These are phyloP conservation scores for Durotheca rogersii DNA, from an alignment of 495 filamentous ascomycete species.

Conservation along the genomic window DNA sequence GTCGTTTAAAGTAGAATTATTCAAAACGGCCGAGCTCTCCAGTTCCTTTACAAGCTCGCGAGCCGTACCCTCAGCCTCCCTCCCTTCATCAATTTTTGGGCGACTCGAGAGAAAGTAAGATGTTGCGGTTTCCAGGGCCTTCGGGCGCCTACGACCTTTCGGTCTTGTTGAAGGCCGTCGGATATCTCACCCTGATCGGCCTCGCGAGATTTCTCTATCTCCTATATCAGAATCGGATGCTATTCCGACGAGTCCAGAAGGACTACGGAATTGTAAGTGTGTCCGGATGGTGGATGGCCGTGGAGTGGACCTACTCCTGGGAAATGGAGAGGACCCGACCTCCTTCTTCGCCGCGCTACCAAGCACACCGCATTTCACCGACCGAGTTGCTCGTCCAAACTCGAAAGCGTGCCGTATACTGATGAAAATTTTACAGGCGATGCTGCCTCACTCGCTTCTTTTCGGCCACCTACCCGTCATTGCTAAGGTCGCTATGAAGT, in stretches of 20 bases:
- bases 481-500: slow-evolving; percentile 25
- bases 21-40: no score
- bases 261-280: slow-evolving; percentile 33
- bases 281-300: no score
- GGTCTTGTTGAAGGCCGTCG: slow-evolving; percentile 4
- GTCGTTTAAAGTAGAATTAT: no score
- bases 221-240: slow-evolving; percentile 29
- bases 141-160: slow-evolving; percentile 4
- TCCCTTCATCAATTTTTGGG: background rate
- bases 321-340: no score
- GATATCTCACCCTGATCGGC: slow-evolving; percentile 13
- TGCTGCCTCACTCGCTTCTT: slow-evolving; percentile 43
- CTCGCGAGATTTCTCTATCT: slow-evolving; percentile 28
- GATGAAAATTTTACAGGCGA: slow-evolving; percentile 27
- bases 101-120: background rate
- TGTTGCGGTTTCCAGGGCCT: slow-evolving; percentile 8
- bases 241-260: slow-evolving; percentile 30
- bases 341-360: no score
- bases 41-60: no score
- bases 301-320: no score
- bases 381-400: background rate
- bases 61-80: background rate
- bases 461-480: slow-evolving; percentile 39
- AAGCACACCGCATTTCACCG: background rate
- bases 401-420: slow-evolving; percentile 1